Conservation (phyloP, 768 basidiomycete genomes). For the Suillus lakei region DNA sequence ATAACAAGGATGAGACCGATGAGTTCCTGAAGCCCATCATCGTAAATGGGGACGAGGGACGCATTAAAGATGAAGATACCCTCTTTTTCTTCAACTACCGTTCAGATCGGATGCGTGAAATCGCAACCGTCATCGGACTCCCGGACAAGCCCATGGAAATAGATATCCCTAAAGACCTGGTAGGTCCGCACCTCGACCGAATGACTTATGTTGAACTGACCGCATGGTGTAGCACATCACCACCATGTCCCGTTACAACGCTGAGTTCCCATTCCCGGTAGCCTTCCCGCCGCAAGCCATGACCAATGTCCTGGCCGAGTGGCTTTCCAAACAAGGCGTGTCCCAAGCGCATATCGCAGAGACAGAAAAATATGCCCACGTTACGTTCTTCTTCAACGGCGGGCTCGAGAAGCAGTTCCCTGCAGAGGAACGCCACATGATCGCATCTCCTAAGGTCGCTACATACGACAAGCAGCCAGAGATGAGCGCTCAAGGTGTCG, state of each 20-base stretch:
- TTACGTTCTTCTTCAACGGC: conserved; percentile 98
- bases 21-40: conserved; percentile 97
- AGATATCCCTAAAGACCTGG: conserved; percentile 78
- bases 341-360: conserved; percentile 95
- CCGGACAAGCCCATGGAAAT: conserved; percentile 87
- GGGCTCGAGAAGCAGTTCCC: conserved; percentile 93
- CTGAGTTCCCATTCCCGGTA: conserved; percentile 85
- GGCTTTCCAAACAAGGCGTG: conserved; percentile 76
- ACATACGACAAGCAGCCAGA: conserved; percentile 92
- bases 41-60: conserved; percentile 74
- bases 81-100: conserved; percentile 98
- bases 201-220: background rate
- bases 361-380: conserved; percentile 98
- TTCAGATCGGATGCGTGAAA: conserved; percentile 95
- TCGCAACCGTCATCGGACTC: conserved; percentile 78
- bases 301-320: conserved; percentile 95
- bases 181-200: conserved; percentile 38
- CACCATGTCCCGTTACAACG: conserved; percentile 94
- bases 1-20: conserved; percentile 86
- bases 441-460: conserved; percentile 90
- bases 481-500: conserved; percentile 89
- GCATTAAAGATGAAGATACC: conserved; percentile 88
- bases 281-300: conserved; percentile 95
- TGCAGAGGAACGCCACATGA: conserved; percentile 83
- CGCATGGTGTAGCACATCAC: conserved; percentile 66